Evolutionary conservation across 108 stramenopile species (phyloP), one percentile per base, ranked within the genome.

Genomic region (Nitzschia putrida): DNA sequence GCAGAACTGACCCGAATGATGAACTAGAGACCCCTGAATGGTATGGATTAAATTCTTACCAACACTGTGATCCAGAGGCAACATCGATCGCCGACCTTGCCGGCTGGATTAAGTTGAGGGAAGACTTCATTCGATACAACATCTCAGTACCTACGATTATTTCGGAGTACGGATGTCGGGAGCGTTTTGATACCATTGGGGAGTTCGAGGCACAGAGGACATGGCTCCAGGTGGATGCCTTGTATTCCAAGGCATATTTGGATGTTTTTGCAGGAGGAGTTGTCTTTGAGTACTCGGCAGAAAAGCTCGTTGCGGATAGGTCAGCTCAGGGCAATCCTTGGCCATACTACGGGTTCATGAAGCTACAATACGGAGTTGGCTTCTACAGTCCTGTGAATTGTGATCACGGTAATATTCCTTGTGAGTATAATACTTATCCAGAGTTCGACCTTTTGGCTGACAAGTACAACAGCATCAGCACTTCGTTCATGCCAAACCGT

Each of bases 261-360:
- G 55, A 80, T 11, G 53, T 63, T 4, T 83, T 80, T 56, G 71
- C 76, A 3, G 83, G 83, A 9, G 79, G 79, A 13, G 77, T 83
- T 51, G 83, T 52, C 21, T 83, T 78, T 78, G 76, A 77, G 39
- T 83, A 74, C 54, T 80, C 79, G 14, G 77, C 68, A 6, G 83
- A 83, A 64, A 52, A 65, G 21, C 10, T 23, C 20, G 45, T 45
- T 44, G 44, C 23, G 43, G 56, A 51, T 22, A 13, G 1, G 43
- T 47, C 57, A n/a, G 7, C 18, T 41, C 60, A 60, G 20, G 18
- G 14, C 47, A 34, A 53, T 24, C 64, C 70, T 49, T 80, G 56
- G 58, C 78, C 78, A 13, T 80, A 73, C 61, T 1, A 64, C 23
- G 60, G 29, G 38, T 65, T 65, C 38, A 60, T 47, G 12, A 56